A percentile compares a stretch with the other conserved stretches of the same genome.
Evolutionary conservation across 108 stramenopile species (phyloP).

Genomic region (Skeletonema marinoi): DNA sequence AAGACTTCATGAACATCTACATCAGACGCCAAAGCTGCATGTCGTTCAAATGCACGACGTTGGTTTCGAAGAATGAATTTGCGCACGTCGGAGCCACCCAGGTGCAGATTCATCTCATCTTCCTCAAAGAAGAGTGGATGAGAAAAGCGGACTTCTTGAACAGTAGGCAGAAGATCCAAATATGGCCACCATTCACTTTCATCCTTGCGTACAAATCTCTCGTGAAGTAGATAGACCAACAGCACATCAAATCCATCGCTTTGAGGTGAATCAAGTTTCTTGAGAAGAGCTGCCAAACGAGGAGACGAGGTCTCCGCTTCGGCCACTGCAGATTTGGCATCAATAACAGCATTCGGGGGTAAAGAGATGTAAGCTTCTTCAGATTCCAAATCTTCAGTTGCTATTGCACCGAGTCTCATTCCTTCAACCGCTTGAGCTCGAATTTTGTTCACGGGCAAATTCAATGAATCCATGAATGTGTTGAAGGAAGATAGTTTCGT

Average conservation of each 20-base stretch:
- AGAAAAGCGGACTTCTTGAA: slow-evolving; percentile 33
- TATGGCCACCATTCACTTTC: slow-evolving; percentile 76
- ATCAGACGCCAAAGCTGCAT: slow-evolving; percentile 28
- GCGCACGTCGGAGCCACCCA: slow-evolving; percentile 48
- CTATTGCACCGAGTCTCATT: slow-evolving; percentile 61
- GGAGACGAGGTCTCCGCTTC: slow-evolving; percentile 12
- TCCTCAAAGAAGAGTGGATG: slow-evolving; percentile 47
- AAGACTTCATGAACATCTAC: slow-evolving; percentile 41
- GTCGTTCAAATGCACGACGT: slow-evolving; percentile 17
- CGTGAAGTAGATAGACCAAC: slow-evolving; percentile 63
- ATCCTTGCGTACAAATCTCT: slow-evolving; percentile 56
- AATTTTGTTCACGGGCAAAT: slow-evolving; percentile 48
- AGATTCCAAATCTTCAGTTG: slow-evolving; percentile 45
- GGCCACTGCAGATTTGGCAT: slow-evolving; percentile 38
- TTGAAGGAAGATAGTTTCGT: slow-evolving; percentile 43
- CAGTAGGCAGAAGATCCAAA: slow-evolving; percentile 57
- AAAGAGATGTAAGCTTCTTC: slow-evolving; percentile 65
- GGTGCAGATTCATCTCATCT: slow-evolving; percentile 45
- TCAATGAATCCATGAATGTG: slow-evolving; percentile 42
- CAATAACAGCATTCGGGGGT: slow-evolving; percentile 49
- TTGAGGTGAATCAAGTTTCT: slow-evolving; percentile 13
- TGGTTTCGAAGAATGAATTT: slow-evolving; percentile 24
- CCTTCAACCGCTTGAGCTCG: slow-evolving; percentile 30
- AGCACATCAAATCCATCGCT: slow-evolving; percentile 63
- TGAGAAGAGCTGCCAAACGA: slow-evolving; percentile 7